These are phyloP conservation scores for Colletotrichum orchidophilum DNA, from an alignment of 2,329 filamentous ascomycete species.

Conservation along the genomic window DNA sequence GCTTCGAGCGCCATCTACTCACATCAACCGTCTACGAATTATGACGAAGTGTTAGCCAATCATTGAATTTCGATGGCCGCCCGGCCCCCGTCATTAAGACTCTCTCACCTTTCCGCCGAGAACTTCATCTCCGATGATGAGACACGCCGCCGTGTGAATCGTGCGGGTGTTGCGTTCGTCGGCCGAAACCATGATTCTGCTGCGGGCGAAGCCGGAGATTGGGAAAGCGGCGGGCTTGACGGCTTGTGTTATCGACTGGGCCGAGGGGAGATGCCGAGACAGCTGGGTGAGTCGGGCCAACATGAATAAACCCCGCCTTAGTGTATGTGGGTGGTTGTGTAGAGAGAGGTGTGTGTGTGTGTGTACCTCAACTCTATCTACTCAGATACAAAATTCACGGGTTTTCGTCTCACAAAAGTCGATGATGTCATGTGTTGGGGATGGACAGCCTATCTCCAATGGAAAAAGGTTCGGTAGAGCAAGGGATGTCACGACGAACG, in stretches of 20 bases:
- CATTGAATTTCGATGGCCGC: neutral
- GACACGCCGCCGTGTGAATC: conserved; percentile 89
- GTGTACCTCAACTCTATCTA: neutral
- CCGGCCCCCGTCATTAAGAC: neutral
- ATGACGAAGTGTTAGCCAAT: conserved; percentile 7
- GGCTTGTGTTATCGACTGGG: conserved; percentile 37
- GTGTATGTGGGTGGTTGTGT: neutral
- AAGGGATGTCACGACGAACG: neutral
- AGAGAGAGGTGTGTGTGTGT: neutral
- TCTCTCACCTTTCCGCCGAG: conserved; percentile 86
- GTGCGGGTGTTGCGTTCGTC: conserved; percentile 68
- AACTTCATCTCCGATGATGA: conserved; percentile 98
- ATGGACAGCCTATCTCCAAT: no score
- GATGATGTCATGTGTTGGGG: conserved; percentile 9
- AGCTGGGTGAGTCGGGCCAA: conserved; percentile 80
- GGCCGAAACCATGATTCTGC: conserved; percentile 55
- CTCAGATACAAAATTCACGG: neutral
- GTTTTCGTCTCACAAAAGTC: neutral
- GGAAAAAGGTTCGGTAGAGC: neutral
- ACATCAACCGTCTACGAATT: conserved; percentile 49
- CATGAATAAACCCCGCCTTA: conserved; percentile 61
- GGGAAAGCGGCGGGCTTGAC: conserved; percentile 36
- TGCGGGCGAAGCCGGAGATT: conserved; percentile 38
- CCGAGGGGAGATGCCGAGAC: conserved; percentile 69
- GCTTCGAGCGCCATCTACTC: conserved; percentile 35